Evolutionary conservation across 176 grass and related monocot species (phyloP), one percentile per base, ranked within the genome.

Genomic region (Paspalum notatum): DNA sequence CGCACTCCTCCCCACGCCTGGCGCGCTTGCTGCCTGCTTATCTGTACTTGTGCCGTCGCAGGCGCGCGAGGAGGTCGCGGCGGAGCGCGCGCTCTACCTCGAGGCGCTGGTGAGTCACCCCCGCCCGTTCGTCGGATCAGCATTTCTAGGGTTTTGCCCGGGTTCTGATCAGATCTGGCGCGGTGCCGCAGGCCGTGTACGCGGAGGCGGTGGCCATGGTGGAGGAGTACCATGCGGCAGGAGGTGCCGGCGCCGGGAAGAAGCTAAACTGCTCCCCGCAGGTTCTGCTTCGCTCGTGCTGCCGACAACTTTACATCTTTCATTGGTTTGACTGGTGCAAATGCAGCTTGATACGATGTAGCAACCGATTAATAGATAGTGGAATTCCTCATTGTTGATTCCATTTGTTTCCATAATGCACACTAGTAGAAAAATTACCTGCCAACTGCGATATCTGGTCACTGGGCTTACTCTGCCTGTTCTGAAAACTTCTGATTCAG

Each of bases 21-120:
- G 0, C 27, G 15, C n/a, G 16, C 24, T 6, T 9, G 1, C 9
- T 39, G 53, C 27, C 66, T 59, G 52, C 43, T 62, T 68, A 22
- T 1, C 16, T 74, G 0, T 68, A 9, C 1, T 2, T 32, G 59
- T 84, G 5, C 7, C 6, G 20, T 14, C 37, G 75, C 79, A 98
- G 96, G 92, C 92, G 60, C 88, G 91, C 17, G 96, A 98, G 88
- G 92, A 98, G 83, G 93, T 95, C 75, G 67, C 87, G 1, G 80
- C 87, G 71, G 96, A 98, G 86, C 89, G 96, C 70, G 86, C 71
- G 63, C 74, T 89, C 22, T 93, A 93, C 79, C 90, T 95, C 21
- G 96, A 98, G 90, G 86, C 96, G 26, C 88, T 98, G 90, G 96
- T 98, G 44, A 76, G 90, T 83, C 37, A 48, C 5, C 58, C 12